phyloP scores from a whole-genome alignment of 371 early-diverging fungal species.

The Mortierella sp. region DNA sequence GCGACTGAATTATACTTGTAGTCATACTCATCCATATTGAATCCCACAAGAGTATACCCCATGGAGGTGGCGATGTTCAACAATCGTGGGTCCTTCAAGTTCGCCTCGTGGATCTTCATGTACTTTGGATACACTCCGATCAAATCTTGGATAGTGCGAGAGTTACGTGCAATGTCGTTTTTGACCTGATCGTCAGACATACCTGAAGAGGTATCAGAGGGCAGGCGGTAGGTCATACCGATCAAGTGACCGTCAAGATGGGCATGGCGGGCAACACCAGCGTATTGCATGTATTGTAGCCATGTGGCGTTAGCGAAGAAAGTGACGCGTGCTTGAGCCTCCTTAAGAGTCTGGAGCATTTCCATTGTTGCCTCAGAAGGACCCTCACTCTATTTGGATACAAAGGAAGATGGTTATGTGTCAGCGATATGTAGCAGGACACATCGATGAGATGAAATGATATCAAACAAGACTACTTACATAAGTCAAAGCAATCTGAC shows the following conservation, averaged over 20 bases:
- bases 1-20: conserved; percentile 60
- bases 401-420: too few species aligned
- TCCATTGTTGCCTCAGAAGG: conserved; percentile 53
- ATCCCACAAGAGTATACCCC: conserved; percentile 65
- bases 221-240: conserved; percentile 67
- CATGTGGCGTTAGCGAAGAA: conserved; percentile 73
- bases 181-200: conserved; percentile 60
- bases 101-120: conserved; percentile 68
- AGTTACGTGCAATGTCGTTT: conserved; percentile 62
- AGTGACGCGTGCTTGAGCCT: conserved; percentile 62
- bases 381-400: conserved; percentile 33
- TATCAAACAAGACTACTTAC: too few species aligned
- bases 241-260: conserved; percentile 69
- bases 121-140: conserved; percentile 61
- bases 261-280: conserved; percentile 62
- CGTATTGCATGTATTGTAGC: conserved; percentile 63
- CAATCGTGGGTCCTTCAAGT: conserved; percentile 58
- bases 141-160: conserved; percentile 43
- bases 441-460: conserved; percentile 37
- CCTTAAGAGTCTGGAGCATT: conserved; percentile 64
- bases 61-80: conserved; percentile 60
- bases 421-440: too few species aligned
- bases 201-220: conserved; percentile 59
- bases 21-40: conserved; percentile 67
- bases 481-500: conserved; percentile 67